Base-by-base conservation (phyloP, 805 yeast species). In the Ogataea ganodermae region DNA sequence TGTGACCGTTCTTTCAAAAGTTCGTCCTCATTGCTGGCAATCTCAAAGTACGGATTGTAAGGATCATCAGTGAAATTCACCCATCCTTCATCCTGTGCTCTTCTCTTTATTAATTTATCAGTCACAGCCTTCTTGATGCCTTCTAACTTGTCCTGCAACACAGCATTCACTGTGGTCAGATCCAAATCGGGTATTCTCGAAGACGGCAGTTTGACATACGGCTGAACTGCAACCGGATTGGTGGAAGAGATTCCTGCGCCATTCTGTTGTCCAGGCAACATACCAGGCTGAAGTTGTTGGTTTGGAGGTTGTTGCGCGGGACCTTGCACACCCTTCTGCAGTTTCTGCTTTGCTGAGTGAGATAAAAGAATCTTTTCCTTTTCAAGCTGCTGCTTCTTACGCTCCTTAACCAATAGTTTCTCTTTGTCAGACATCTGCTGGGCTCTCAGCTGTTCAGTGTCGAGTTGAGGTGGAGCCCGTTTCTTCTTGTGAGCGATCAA, bases 151-250 rank as follows among this genome's bases (percentile, higher is more conserved):
- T 84, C 91, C 40, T 79, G 74, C 42, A 87, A 69, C 18, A 89
- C 82, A 38, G 81, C 77, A 45, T 86, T 87, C 9, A 90, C 91
- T 5, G 96, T 88, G 20, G 86, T 84, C 50, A 92, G 73, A 39
- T 89, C 96, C 76, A 91, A 77, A 66, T 92, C 97, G 13, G 98
- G 97, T 53, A 92, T 87, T 67, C 89, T 88, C 1, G 96, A 86
- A 31, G 94, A 85, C 2, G 97, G 96, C 32, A 89, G 66, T 58
- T 86, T 84, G 56, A 89, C 95, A 69, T 90, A 87, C 20, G 95
- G 90, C 61, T 88, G 92, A 31, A 75, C 74, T 4, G 74, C 62
- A 51, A 72, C 66, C n/a, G 68, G 66, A 42, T 58, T 57, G 9
- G 46, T 35, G 31, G 58, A 41, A 4, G 40, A 24, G 17, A 31